Evolutionary conservation across 768 basidiomycete genomes (phyloP), one percentile per base, ranked within the genome.

Genomic region (Tephrocybe sp.): DNA sequence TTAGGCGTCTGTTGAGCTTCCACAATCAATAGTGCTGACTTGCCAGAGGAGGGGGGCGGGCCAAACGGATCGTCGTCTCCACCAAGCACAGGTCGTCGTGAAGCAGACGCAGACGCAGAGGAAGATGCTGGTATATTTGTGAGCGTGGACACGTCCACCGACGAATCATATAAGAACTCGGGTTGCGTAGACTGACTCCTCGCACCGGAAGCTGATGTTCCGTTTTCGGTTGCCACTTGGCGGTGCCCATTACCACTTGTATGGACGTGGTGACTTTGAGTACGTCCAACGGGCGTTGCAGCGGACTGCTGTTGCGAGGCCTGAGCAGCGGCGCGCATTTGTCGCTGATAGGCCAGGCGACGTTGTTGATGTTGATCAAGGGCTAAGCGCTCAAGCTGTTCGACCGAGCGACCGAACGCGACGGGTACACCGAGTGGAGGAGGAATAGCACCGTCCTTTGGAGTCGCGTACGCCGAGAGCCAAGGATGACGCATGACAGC

Each of bases 401-500:
- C 83, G 13, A 95, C 88, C 24, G 70, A 73, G 55, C 77, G 82
- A 15, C 79, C 76, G 67, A 98, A 96, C 3, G 72, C 75, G 43
- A 49, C 63, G 41, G 61, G 67, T 38, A 55, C 60, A 3, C 67
- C 64, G n/a, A 63, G 59, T 19, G 63, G 62, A n/a, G 47, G 40
- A 1, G 52, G 36, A 19, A 37, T 44, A 12, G 15, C 21, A 13
- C 43, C 38, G 19, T 61, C 58, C 24, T 51, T 52, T 3, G 81
- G 61, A 12, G 71, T 64, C 2, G 73, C 70, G 57, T 89, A 88
- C 3, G 83, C 76, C 1, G 72, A 69, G 19, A 98, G 75, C 96
- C 96, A 99, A 3, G 82, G 78, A 64, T 98, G 97, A 11, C 68
- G 73, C 92, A 96, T 97, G 57, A 99, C 86, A 1, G 75, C 70